Evolutionary conservation across 345 rosid genomes (phyloP).

Genomic region (Bruguiera gymnorhiza): DNA sequence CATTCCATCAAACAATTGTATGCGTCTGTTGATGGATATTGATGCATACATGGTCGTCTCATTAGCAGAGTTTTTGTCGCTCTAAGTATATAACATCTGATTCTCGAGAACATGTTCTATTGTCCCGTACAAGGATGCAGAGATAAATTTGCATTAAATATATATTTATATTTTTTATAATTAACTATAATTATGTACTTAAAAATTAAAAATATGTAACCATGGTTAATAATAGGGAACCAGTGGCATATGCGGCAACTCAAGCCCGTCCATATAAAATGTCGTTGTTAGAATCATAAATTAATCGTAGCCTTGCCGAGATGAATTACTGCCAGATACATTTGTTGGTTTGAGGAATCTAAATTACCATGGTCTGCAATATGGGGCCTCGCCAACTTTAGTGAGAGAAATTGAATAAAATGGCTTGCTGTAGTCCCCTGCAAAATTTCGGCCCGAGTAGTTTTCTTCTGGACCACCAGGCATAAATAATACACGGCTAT

Average conservation of each 20-base stretch:
- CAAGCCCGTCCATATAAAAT: too few species aligned
- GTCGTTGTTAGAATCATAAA: not conserved
- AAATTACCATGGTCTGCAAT: not conserved
- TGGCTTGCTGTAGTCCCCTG: not conserved
- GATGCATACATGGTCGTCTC: too few species aligned
- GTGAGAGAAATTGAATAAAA: slow-evolving; percentile 11
- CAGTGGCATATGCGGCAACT: too few species aligned
- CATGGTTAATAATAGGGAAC: too few species aligned
- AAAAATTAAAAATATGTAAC: too few species aligned
- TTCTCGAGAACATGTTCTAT: not conserved
- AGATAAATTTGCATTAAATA: too few species aligned
- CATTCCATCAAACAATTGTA: slow-evolving; percentile 5
- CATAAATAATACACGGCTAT: not conserved
- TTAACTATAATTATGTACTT: too few species aligned
- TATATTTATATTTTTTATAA: too few species aligned
- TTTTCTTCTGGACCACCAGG: slow-evolving; percentile 23
- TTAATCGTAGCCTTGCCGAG: not conserved
- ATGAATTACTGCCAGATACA: not conserved
- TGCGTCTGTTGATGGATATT: too few species aligned
- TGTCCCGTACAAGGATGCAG: too few species aligned
- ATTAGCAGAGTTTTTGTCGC: too few species aligned
- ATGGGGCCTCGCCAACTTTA: not conserved
- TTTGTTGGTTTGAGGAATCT: not conserved
- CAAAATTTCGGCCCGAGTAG: not conserved
- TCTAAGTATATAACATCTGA: not conserved